Evolutionary conservation across 139 green algal species (phyloP).

Genomic region (Chlorella sp.): DNA sequence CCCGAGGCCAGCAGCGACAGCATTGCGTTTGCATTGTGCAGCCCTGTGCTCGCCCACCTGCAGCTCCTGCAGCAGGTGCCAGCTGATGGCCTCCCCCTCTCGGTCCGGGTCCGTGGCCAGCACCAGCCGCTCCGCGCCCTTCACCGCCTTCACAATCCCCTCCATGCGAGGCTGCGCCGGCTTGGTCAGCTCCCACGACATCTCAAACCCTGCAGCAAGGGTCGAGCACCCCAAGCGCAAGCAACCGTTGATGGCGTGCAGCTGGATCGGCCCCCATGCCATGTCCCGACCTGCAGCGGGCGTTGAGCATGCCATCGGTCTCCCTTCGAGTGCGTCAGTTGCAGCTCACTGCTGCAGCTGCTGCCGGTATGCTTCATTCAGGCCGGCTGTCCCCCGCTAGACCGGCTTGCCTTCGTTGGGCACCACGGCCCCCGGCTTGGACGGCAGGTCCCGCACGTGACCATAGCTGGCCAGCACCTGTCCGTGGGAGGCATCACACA

Average conservation of each 20-base stretch:
- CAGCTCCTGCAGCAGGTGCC: slow-evolving; percentile 91
- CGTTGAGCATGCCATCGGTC: no score
- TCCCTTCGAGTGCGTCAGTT: no score
- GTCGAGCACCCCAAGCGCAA: no score
- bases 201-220: slow-evolving; percentile 47
- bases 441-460: slow-evolving; percentile 89
- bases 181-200: slow-evolving; percentile 61
- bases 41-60: not conserved
- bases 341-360: no score
- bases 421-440: slow-evolving; percentile 69
- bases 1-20: no score
- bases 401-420: slow-evolving; percentile 45
- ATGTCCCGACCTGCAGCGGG: no score
- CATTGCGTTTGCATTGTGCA: no score
- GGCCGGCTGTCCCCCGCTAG: no score
- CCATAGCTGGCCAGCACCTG: slow-evolving; percentile 93
- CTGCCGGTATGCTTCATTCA: no score
- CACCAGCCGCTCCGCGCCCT: slow-evolving; percentile 59
- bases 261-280: no score
- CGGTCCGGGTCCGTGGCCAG: slow-evolving; percentile 96
- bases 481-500: not conserved
- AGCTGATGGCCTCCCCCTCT: slow-evolving; percentile 97
- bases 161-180: slow-evolving; percentile 34
- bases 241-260: no score
- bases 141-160: slow-evolving; percentile 48